Evolutionary conservation across 495 filamentous ascomycete genomes (phyloP).

Genomic region (Massariosphaeria phaeospora): DNA sequence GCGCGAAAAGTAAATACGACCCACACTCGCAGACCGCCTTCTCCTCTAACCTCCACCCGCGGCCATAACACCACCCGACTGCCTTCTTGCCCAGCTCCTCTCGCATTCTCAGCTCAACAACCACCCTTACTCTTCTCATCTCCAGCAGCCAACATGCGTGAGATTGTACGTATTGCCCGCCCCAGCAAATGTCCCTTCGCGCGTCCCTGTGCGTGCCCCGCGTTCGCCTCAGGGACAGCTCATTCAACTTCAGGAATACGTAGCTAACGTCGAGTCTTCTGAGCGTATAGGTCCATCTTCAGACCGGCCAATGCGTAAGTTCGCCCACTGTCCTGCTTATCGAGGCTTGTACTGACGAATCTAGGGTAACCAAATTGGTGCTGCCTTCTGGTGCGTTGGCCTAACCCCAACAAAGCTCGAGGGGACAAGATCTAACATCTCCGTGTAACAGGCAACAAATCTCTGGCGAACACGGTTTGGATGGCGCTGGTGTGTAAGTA

Average conservation of each 20-base stretch:
- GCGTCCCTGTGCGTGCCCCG: slow-evolving; percentile 40
- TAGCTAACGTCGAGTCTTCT: slow-evolving; percentile 41
- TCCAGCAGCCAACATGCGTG: slow-evolving; percentile 41
- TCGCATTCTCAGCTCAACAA: slow-evolving; percentile 27
- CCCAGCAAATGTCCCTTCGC: slow-evolving; percentile 28
- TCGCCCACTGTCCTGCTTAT: neutral
- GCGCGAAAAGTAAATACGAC: slow-evolving; percentile 24
- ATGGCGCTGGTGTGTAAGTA: slow-evolving; percentile 86
- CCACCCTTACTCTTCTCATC: slow-evolving; percentile 4
- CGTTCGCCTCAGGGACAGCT: slow-evolving; percentile 37
- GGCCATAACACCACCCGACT: slow-evolving; percentile 9
- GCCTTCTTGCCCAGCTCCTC: slow-evolving; percentile 11
- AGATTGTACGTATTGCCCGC: slow-evolving; percentile 40
- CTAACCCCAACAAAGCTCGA: slow-evolving; percentile 22
- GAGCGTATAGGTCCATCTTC: slow-evolving; percentile 76
- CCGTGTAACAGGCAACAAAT: slow-evolving; percentile 71
- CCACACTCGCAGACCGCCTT: slow-evolving; percentile 15
- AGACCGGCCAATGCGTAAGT: slow-evolving; percentile 97
- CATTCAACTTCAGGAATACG: slow-evolving; percentile 37
- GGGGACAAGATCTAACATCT: slow-evolving; percentile 18
- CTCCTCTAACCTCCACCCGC: slow-evolving; percentile 13
- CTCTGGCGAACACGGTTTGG: slow-evolving; percentile 97
- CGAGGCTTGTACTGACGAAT: slow-evolving; percentile 39
- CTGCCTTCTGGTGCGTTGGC: slow-evolving; percentile 85
- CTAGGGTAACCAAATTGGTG: slow-evolving; percentile 99